Evolutionary conservation across 2,329 filamentous ascomycete genomes (phyloP).

Genomic region (Plectosphaerella cucumerina): DNA sequence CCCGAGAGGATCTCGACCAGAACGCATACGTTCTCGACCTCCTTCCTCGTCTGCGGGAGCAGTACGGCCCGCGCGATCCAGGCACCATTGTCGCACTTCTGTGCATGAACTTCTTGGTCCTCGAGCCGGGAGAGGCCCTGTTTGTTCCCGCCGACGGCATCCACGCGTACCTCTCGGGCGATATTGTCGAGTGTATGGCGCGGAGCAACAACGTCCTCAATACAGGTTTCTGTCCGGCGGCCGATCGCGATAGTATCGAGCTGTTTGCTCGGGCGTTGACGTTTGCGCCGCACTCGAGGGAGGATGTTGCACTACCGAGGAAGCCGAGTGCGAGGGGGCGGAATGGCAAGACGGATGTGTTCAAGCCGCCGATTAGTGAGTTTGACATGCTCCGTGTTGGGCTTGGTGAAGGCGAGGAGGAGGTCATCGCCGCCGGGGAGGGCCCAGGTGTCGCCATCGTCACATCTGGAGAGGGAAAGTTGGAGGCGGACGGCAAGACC

Average conservation of each 20-base stretch:
- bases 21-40: slow-evolving; percentile 60
- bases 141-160: slow-evolving; percentile 72
- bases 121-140: slow-evolving; percentile 62
- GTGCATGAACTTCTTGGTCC: slow-evolving; percentile 69
- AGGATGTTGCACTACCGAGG: slow-evolving; percentile 49
- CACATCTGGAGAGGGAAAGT: slow-evolving; percentile 51
- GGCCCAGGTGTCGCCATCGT: slow-evolving; percentile 63
- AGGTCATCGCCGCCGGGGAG: slow-evolving; percentile 48
- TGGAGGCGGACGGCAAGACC: slow-evolving; percentile 49
- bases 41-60: slow-evolving; percentile 57
- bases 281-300: slow-evolving; percentile 55
- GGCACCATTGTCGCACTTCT: slow-evolving; percentile 66
- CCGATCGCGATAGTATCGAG: slow-evolving; percentile 60
- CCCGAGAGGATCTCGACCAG: slow-evolving; percentile 40
- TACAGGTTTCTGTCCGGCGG: slow-evolving; percentile 66
- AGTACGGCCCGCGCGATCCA: slow-evolving; percentile 61
- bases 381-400: slow-evolving; percentile 64
- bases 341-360: slow-evolving; percentile 58
- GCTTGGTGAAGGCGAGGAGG: slow-evolving; percentile 52
- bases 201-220: slow-evolving; percentile 72
- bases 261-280: slow-evolving; percentile 60
- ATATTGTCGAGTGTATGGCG: slow-evolving; percentile 78
- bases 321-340: slow-evolving; percentile 34
- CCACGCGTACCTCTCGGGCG: slow-evolving; percentile 67
- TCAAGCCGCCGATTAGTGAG: slow-evolving; percentile 65